Conservation (phyloP, 192 early-diverging fungal species). For the Coemansia sp. region DNA sequence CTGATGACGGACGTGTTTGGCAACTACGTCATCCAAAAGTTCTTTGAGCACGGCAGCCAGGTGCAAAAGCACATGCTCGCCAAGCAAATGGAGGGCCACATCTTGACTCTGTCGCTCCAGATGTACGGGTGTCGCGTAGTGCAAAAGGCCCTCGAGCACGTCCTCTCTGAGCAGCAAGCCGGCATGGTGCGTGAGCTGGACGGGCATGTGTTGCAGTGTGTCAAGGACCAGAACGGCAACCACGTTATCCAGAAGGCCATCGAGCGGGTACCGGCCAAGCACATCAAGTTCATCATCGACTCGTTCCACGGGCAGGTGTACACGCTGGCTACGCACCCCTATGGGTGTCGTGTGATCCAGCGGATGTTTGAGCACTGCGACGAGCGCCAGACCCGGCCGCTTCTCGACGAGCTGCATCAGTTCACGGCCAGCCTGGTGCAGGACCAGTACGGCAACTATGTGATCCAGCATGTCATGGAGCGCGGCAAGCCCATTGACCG, state of each 20-base stretch:
- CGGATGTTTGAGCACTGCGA: conserved; percentile 99
- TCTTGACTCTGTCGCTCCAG: conserved; percentile 90
- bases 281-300: conserved; percentile 97
- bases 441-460: conserved; percentile 99
- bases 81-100: conserved; percentile 95
- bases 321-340: conserved; percentile 95
- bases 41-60: conserved; percentile 98
- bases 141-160: conserved; percentile 97
- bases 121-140: conserved; percentile 99
- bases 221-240: conserved; percentile 99
- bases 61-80: conserved; percentile 92
- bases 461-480: conserved; percentile 98
- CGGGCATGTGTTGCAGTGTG: conserved; percentile 96
- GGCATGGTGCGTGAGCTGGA: conserved; percentile 90
- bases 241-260: conserved; percentile 99
- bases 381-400: conserved; percentile 79
- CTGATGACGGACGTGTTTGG: conserved; percentile 99
- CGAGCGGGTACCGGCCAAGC: conserved; percentile 90
- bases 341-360: conserved; percentile 98
- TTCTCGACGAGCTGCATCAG: conserved; percentile 94
- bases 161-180: conserved; percentile 90
- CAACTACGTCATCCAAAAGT: conserved; percentile 99
- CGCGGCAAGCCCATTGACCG: conserved; percentile 90
- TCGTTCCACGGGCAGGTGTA: conserved; percentile 98
- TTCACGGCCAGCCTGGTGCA: conserved; percentile 92